Evolutionary conservation across 345 rosid species (phyloP), one percentile per base, ranked within the genome.

Genomic region (Gossypium mustelinum): DNA sequence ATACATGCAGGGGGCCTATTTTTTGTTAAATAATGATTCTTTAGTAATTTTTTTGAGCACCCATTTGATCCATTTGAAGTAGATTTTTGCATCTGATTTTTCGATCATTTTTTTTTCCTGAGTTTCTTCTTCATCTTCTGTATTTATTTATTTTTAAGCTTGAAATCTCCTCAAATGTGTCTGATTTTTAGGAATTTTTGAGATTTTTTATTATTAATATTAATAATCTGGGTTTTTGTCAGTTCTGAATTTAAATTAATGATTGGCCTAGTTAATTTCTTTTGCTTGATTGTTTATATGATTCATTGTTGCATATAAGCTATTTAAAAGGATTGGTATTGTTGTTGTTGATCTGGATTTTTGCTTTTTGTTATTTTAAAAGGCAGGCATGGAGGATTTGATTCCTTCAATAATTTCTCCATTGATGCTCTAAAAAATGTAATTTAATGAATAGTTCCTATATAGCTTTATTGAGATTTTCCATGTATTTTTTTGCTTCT

Each of bases 31-130:
- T 16, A 20, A 39, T 64, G 77, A 39, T 79, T 43, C 45, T 60
- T 45, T 59, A 16, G n/a, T 20, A 29, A 3, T 25, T 60, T 51
- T 14, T 51, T 72, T 41, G 43, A 44, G 58, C 47, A 73, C 69
- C 68, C 59, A 45, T 73, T 70, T 57, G 78, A 63, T 70, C 67
- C 78, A 79, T 63, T 74, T 61, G 48, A 61, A 18, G 76, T n/a
- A 61, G 17, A 41, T 69, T 64, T 48, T 70, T 43, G 55, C 55
- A 57, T 58, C 73, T 73, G 65, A 72, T 70, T 64, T 39, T 74
- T 34, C 41, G 51, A 61, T 75, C 78, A 12, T 25, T 29, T 9
- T 4, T 34, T 44, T 27, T 43, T 39, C 59, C 52, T 61, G 62
- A 68, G 72, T 54, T 22, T 51, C 34, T 43, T 52, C 68, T 64